Evolutionary conservation across 1,284 basidiomycete genomes (phyloP).

Genomic region (Cutaneotrichosporon sp.): DNA sequence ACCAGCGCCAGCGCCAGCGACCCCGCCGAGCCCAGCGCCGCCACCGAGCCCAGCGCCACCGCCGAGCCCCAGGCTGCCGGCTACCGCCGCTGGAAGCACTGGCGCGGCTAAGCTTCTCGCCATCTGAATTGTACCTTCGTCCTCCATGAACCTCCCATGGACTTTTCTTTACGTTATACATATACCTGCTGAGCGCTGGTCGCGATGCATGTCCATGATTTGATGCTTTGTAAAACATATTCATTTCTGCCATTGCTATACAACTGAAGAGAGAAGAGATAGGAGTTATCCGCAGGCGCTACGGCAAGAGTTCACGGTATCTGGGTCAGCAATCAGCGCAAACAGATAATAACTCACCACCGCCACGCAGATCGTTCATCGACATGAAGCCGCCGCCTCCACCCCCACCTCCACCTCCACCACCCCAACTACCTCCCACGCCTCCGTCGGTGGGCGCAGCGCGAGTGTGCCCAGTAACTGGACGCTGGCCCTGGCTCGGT

Average conservation of each 20-base stretch:
- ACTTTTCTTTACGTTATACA: conserved; percentile 6
- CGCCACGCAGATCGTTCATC: conserved; percentile 40
- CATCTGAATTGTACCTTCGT: not conserved
- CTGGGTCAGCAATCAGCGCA: conserved; percentile 8
- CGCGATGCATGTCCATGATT: conserved; percentile 14
- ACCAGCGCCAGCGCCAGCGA: too few relatives aligned
- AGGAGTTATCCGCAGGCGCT: conserved; percentile 39
- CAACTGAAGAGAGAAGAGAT: not conserved
- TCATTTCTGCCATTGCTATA: not conserved
- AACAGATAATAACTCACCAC: conserved; percentile 33
- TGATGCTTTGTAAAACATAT: conserved; percentile 10
- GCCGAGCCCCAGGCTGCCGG: conserved; percentile 4
- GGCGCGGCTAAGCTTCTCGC: conserved; percentile 18
- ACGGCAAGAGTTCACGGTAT: conserved; percentile 41
- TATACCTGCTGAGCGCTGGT: conserved; percentile 8
- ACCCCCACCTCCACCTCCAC: conserved; percentile 24
- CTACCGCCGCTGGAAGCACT: conserved; percentile 20
- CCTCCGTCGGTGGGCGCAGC: not conserved
- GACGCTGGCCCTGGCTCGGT: conserved; percentile 23
- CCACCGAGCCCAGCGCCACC: not conserved
- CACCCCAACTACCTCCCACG: conserved; percentile 24
- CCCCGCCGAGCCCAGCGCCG: not conserved
- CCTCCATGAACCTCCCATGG: conserved; percentile 1
- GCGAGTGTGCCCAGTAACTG: not conserved
- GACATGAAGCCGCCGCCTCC: conserved; percentile 39